Conservation (phyloP, 2,329 filamentous ascomycete species). For the Eutypella sp. region DNA sequence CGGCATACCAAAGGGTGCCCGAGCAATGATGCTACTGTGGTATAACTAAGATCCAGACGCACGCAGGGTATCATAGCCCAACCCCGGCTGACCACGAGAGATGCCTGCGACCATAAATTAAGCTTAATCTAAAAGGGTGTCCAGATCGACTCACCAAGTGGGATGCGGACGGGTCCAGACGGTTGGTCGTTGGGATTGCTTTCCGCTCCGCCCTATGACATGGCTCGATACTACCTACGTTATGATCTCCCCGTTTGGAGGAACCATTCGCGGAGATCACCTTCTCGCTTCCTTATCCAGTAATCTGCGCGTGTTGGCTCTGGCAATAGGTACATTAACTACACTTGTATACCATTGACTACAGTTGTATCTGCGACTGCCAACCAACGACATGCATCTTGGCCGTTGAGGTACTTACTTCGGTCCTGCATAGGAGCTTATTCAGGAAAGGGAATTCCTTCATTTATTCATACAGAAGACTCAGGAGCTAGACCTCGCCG, state of each 20-base stretch:
- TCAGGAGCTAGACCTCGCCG: conserved; percentile 24
- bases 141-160: conserved; percentile 18
- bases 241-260: conserved; percentile 2
- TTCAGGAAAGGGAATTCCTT: not conserved
- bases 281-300: conserved; percentile 1
- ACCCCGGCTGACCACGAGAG: not conserved
- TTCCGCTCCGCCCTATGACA: conserved; percentile 18
- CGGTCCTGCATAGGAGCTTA: not conserved
- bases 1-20: too few species aligned
- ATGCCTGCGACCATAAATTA: conserved; percentile 20
- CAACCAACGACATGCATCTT: not conserved
- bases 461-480: conserved; percentile 1
- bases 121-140: conserved; percentile 31
- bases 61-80: not conserved
- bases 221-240: conserved; percentile 8
- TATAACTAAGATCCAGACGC: too few species aligned
- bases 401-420: not conserved
- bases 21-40: too few species aligned
- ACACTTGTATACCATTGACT: too few species aligned
- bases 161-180: conserved; percentile 6
- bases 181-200: conserved; percentile 3
- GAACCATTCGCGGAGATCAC: not conserved
- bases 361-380: too few species aligned
- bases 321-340: too few species aligned
- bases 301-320: not conserved